A percentile compares a stretch with the other conserved stretches of the same genome.
These are phyloP conservation scores for Fusarium nisikadoi DNA, from an alignment of 2,329 filamentous ascomycete species.

Conservation along the genomic window DNA sequence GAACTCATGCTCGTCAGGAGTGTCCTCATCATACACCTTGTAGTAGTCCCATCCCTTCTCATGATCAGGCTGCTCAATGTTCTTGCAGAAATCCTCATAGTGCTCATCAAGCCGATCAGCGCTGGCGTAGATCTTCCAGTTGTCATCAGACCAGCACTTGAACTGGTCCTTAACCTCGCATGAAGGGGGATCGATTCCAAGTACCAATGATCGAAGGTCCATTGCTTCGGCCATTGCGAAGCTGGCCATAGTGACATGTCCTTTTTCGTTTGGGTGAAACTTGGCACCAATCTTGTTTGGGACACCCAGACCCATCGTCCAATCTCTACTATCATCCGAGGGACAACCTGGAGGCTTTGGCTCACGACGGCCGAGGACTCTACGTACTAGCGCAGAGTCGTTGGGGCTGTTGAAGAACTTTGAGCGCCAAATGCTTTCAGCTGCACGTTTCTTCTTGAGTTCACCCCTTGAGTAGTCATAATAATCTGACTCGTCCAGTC, in stretches of 20 bases:
- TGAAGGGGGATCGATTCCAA: background rate
- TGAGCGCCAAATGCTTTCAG: background rate
- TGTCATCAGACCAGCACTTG: background rate
- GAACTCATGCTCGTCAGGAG: slow-evolving; percentile 4
- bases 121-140: background rate
- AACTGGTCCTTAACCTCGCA: slow-evolving; percentile 2
- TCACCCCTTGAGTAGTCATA: accelerated
- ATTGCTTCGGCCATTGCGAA: background rate
- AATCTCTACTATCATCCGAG: background rate
- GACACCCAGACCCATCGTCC: background rate
- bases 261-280: background rate
- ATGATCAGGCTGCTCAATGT: background rate
- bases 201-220: background rate
- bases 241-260: background rate
- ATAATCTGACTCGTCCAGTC: accelerated
- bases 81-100: background rate
- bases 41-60: background rate
- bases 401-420: slow-evolving; percentile 7
- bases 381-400: background rate
- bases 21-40: background rate
- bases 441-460: background rate
- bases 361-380: accelerated
- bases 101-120: background rate
- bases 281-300: accelerated
- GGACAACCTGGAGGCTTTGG: background rate